Base-by-base conservation (phyloP, 1,284 basidiomycete genomes). In the Vanrija sp. region DNA sequence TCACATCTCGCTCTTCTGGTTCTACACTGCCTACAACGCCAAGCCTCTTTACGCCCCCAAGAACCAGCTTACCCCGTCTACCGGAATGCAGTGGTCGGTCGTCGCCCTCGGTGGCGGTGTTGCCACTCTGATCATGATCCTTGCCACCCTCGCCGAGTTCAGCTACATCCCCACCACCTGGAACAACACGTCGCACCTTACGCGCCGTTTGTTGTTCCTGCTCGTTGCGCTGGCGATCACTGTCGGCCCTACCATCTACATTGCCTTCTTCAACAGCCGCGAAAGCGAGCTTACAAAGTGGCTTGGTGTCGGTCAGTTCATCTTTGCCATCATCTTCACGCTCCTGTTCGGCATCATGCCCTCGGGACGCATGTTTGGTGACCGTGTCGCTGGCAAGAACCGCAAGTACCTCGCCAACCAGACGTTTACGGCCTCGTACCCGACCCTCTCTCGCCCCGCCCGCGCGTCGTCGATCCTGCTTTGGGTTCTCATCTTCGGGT, bases 111-210 rank as follows among this genome's bases (percentile, higher is more conserved):
- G 93, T 47, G 93, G 93, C 53, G 89, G 87, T 3, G 88, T 96
- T 46, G 86, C 93, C 1, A 88, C 91, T 0, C 68, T 89, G 55
- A 95, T 96, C 79, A 95, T 94, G 91, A 91, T 96, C 53, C 79
- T 84, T 61, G 93, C 93, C 43, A 96, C 93, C 5, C 80, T 95
- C 48, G 86, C 86, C 60, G 93, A 96, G 78, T 95, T 95, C 77
- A 87, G 88, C 45, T 96, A 95, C 79, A 93, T 97, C 71, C 93
- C 93, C 1, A 90, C 91, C 3, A 95, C 90, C 21, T 96, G 93
- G 93, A 95, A 94, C 78, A 96, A 95, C 78, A 90, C 92, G 14
- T 92, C 91, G 6, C 92, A 96, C 71, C 85, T 96, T 47, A 86
- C 89, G 1, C 86, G 91, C 49, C 86, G 93, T 6, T 80, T 95